These are phyloP conservation scores for Chaetomidium leptoderma DNA, from an alignment of 495 filamentous ascomycete species.

Conservation along the genomic window DNA sequence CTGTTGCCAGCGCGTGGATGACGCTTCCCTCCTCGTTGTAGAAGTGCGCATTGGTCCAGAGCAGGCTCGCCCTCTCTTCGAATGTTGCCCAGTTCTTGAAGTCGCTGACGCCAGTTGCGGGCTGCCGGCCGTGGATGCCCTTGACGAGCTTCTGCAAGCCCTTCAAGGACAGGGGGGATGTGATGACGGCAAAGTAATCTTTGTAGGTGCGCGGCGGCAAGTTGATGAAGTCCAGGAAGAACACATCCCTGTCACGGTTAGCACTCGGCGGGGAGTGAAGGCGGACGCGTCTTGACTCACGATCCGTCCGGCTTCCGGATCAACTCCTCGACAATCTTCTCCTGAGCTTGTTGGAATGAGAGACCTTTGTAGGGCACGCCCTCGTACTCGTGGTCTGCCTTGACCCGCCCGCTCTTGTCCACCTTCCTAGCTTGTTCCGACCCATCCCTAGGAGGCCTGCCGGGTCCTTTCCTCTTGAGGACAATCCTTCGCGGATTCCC, in stretches of 20 bases:
- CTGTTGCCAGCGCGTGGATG: slow-evolving; percentile 64
- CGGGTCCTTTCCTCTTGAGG: slow-evolving; percentile 30
- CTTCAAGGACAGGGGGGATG: slow-evolving; percentile 66
- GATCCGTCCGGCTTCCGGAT: slow-evolving; percentile 58
- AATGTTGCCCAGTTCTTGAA: slow-evolving; percentile 77
- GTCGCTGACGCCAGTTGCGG: slow-evolving; percentile 60
- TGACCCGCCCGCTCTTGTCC: slow-evolving; percentile 25
- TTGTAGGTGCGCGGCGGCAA: slow-evolving; percentile 57
- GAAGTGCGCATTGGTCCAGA: slow-evolving; percentile 80
- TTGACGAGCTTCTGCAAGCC: slow-evolving; percentile 65
- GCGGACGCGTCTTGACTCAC: slow-evolving; percentile 42
- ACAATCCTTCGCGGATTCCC: slow-evolving; percentile 30
- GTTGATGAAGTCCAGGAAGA: slow-evolving; percentile 62
- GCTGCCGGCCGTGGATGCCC: slow-evolving; percentile 60
- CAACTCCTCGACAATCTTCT: slow-evolving; percentile 68
- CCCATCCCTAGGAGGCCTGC: slow-evolving; percentile 20
- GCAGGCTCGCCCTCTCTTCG: slow-evolving; percentile 67
- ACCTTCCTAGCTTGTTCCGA: slow-evolving; percentile 15
- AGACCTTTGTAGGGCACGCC: slow-evolving; percentile 57
- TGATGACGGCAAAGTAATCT: slow-evolving; percentile 76
- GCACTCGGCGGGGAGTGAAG: not conserved
- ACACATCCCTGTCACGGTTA: slow-evolving; percentile 40
- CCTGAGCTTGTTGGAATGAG: slow-evolving; percentile 73
- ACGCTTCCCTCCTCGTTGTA: slow-evolving; percentile 89
- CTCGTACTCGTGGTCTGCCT: slow-evolving; percentile 50